A percentile compares a stretch with the other conserved stretches of the same genome.
These are phyloP conservation scores for Aspergillus kassunensis DNA, from an alignment of 495 filamentous ascomycete species.

Conservation along the genomic window DNA sequence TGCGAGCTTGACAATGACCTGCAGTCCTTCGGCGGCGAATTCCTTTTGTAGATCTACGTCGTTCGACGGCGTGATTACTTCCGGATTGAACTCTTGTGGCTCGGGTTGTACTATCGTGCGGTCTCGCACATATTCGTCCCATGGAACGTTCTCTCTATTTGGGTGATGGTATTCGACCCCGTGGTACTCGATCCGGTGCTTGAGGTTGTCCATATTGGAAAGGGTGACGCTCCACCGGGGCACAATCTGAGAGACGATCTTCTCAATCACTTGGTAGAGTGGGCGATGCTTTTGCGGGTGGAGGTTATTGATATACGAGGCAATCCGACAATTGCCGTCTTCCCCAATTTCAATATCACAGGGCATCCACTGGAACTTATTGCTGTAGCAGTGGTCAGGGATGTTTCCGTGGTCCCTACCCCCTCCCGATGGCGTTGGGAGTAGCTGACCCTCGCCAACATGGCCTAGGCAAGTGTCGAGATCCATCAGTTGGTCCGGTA, in stretches of 20 bases:
- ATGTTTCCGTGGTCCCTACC: background rate
- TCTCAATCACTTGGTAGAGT: slow-evolving; percentile 48
- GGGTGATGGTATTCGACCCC: background rate
- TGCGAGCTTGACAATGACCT: slow-evolving; percentile 57
- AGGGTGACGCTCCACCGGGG: slow-evolving; percentile 45
- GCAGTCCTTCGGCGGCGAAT: slow-evolving; percentile 36
- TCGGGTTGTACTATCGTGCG: background rate
- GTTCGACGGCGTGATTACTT: background rate
- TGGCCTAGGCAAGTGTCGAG: slow-evolving; percentile 6
- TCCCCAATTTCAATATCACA: slow-evolving; percentile 44
- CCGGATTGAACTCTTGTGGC: background rate
- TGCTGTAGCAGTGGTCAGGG: background rate
- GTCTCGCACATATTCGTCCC: too few species aligned
- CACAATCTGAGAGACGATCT: slow-evolving; percentile 42
- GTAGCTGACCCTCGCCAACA: background rate
- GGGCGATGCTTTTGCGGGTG: slow-evolving; percentile 43
- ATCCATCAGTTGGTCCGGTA: slow-evolving; percentile 1
- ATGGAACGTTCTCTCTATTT: too few species aligned
- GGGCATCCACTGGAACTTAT: slow-evolving; percentile 58
- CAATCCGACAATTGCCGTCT: slow-evolving; percentile 28
- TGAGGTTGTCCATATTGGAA: background rate
- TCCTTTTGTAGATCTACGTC: background rate
- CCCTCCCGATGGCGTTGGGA: background rate
- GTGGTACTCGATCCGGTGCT: background rate
- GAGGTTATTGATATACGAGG: slow-evolving; percentile 59